phyloP scores from a whole-genome alignment of 768 basidiomycete genomes.

The Naganishia vishniacii region DNA sequence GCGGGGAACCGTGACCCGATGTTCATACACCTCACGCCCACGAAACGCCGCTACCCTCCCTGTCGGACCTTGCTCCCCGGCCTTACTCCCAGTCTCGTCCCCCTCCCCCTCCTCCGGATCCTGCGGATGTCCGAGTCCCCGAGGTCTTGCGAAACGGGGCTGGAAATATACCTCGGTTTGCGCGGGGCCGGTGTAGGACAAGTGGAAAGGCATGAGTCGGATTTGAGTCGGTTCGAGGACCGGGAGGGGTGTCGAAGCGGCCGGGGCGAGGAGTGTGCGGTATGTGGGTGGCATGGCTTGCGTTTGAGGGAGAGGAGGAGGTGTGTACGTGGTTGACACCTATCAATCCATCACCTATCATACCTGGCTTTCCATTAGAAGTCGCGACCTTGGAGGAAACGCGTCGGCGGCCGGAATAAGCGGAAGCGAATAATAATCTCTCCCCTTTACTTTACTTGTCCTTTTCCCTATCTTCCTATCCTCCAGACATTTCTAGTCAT shows the following conservation, averaged over 20 bases:
- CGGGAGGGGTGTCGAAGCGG: background rate
- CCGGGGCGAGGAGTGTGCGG: background rate
- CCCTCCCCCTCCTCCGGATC: background rate
- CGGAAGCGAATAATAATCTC: no score
- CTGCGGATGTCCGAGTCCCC: background rate
- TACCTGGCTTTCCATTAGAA: no score
- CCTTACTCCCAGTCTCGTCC: no score
- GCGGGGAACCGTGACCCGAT: background rate
- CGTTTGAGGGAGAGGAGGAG: background rate
- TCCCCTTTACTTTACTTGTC: no score
- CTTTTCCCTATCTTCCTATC: no score
- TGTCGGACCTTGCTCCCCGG: background rate
- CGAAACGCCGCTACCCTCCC: slow-evolving; percentile 3
- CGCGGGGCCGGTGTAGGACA: slow-evolving; percentile 2
- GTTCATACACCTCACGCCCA: slow-evolving; percentile 2
- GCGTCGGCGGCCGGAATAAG: no score
- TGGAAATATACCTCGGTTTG: background rate
- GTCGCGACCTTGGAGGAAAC: no score
- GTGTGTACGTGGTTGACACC: no score
- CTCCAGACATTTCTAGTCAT: no score
- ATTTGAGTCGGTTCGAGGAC: background rate
- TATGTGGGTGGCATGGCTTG: background rate
- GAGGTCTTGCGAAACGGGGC: background rate
- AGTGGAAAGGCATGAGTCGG: slow-evolving; percentile 2
- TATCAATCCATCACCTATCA: no score